Base-by-base conservation (phyloP, 768 basidiomycete genomes). In the Leccinum incarnatum region DNA sequence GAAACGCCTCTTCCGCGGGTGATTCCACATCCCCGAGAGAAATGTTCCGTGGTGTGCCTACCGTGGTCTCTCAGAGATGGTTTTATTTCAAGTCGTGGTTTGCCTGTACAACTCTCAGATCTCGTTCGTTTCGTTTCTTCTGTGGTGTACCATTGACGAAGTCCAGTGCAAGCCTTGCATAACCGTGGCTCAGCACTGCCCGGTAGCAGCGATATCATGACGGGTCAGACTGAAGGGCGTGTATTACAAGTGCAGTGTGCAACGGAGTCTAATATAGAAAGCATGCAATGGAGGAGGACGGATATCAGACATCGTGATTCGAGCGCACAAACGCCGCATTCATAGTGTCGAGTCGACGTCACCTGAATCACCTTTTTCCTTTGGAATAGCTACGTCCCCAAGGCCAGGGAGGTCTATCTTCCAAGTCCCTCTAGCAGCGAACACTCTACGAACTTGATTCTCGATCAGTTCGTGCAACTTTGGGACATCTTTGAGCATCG, bases 401-500 rank as follows among this genome's bases (percentile, higher is more conserved):
- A 93, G 72, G 29, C 87, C 88, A 36, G 91, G 91, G 5, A 93
- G 75, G 3, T 78, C 77, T 30, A 93, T 70, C 61, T 82, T 85
- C 86, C 88, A 90, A 11, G 82, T 83, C 25, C 83, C 85, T 58
- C 79, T 75, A 25, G 81, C 68, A 51, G 83, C 81, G 53, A 90
- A 76, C 19, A 84, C 78, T 50, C 82, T 81, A 42, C 91, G 81
- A 0, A 97, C 83, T 72, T 96, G 91, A 63, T 88, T 83, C 62
- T 91, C 83, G 53, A 99, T 93, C 53, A 99, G 80, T 71, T 99
- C 95, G 65, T 98, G 95, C 15, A 98, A 78, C 73, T 99, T 99
- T 25, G 97, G 96, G 1, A 99, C 91, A 68, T 99, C 95, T 59
- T 93, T 94, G 1, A 99, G 81, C 75, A 98, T 97, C n/a, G 97